Percentiles rank a stretch among this genome's conserved stretches.
Evolutionary conservation across 768 basidiomycete genomes (phyloP).

Genomic region (Agrocybe pediades): DNA sequence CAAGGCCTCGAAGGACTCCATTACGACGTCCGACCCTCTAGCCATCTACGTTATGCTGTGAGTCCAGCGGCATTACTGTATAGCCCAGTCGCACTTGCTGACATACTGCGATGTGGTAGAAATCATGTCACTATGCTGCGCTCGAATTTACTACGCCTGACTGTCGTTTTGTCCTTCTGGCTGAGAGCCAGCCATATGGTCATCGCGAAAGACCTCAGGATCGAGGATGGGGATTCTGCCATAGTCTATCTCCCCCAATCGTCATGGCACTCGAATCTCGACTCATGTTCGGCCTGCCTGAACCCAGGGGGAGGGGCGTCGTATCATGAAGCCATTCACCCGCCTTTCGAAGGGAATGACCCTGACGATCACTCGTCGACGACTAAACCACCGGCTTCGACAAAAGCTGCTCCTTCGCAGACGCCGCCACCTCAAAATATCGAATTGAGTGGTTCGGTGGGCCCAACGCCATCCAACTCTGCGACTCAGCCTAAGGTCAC

Average conservation of each 20-base stretch:
- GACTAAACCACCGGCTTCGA: neutral
- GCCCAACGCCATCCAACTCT: neutral
- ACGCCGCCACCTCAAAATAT: neutral
- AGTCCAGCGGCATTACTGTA: neutral
- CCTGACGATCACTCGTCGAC: neutral
- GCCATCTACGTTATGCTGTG: constrained; percentile 16
- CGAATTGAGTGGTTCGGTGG: too few relatives aligned
- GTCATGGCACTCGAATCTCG: constrained; percentile 35
- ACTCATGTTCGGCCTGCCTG: constrained; percentile 31
- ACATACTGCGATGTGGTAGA: constrained; percentile 3
- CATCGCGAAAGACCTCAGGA: constrained; percentile 32
- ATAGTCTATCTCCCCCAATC: constrained; percentile 38
- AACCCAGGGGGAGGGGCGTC: constrained; percentile 26
- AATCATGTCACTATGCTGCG: constrained; percentile 14
- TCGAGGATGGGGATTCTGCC: constrained; percentile 39
- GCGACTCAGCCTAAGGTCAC: neutral
- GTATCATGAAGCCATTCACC: constrained; percentile 38
- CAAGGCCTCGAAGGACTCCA: constrained; percentile 2
- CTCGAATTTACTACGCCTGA: constrained; percentile 19
- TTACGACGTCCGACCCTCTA: neutral
- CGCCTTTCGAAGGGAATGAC: constrained; percentile 22
- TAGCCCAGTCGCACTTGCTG: neutral
- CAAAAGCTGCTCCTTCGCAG: neutral
- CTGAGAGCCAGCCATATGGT: constrained; percentile 13
- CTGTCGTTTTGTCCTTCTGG: constrained; percentile 21